Percentiles rank a stretch among this genome's conserved stretches.
phyloP scores from a whole-genome alignment of 2,329 filamentous ascomycete genomes.

The Monilinia laxa region DNA sequence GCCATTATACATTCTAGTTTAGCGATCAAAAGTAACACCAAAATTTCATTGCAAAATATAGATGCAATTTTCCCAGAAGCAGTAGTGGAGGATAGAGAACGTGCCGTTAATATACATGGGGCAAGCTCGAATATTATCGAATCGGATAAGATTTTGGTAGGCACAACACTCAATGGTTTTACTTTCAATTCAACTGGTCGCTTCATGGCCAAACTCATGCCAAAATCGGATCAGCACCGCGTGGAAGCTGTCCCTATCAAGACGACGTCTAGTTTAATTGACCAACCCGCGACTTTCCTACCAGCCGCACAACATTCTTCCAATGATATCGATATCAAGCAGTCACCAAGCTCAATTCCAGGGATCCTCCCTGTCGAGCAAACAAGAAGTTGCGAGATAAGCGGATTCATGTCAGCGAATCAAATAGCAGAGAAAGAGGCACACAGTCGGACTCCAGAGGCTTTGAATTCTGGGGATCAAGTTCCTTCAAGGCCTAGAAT shows the following conservation, averaged over 20 bases:
- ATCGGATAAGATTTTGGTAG: not conserved
- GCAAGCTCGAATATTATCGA: not conserved
- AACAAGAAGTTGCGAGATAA: not conserved
- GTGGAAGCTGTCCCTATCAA: not conserved
- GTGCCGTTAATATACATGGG: not conserved
- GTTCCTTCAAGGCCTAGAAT: slow-evolving; percentile 28
- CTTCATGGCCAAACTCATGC: slow-evolving; percentile 17
- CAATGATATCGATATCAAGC: slow-evolving; percentile 21
- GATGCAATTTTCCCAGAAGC: not conserved
- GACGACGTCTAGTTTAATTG: slow-evolving; percentile 1
- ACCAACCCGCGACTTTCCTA: not conserved
- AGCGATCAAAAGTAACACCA: not conserved
- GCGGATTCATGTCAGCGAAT: slow-evolving; percentile 22
- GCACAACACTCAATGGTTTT: not conserved
- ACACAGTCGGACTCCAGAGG: not conserved
- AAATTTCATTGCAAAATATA: not conserved
- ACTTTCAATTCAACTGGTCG: slow-evolving; percentile 3
- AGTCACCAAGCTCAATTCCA: slow-evolving; percentile 19
- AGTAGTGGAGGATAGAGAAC: not conserved
- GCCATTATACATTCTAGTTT: not conserved
- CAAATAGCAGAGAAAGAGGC: slow-evolving; percentile 15
- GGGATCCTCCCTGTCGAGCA: not conserved
- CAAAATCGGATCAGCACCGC: not conserved
- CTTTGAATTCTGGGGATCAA: slow-evolving; percentile 1
- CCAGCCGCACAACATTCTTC: slow-evolving; percentile 15